A percentile compares a stretch with the other conserved stretches of the same genome.
Conservation (phyloP, 306 rosid genomes). For the Cucumis cinereus region DNA sequence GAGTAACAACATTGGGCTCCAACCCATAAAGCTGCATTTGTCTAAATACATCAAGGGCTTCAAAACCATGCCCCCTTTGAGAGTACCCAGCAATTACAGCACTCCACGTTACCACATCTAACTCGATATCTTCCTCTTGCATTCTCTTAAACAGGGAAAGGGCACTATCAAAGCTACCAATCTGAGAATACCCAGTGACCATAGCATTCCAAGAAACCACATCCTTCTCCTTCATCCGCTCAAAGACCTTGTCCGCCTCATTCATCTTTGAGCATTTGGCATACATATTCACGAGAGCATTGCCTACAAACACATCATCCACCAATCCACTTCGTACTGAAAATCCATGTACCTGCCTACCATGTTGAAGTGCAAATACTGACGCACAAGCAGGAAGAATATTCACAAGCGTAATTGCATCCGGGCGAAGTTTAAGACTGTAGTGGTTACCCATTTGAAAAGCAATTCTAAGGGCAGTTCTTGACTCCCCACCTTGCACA, state of each 20-base stretch:
- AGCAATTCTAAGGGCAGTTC: conserved; percentile 32
- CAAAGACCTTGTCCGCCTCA: conserved; percentile 54
- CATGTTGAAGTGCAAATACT: conserved; percentile 24
- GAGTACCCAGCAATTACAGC: conserved; percentile 74
- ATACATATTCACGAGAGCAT: conserved; percentile 71
- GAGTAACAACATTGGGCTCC: conserved; percentile 58
- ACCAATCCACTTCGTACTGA: conserved; percentile 43
- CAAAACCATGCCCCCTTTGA: conserved; percentile 55
- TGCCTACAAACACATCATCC: conserved; percentile 77
- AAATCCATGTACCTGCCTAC: conserved; percentile 58
- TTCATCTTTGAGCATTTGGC: conserved; percentile 61
- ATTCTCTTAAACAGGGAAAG: conserved; percentile 50
- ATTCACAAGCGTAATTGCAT: conserved; percentile 61
- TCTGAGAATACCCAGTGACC: conserved; percentile 76
- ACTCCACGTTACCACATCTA: conserved; percentile 84
- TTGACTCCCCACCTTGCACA: conserved; percentile 22
- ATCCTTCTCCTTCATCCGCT: conserved; percentile 58
- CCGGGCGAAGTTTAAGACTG: conserved; percentile 17
- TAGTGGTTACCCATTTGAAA: conserved; percentile 22
- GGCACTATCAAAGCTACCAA: conserved; percentile 49
- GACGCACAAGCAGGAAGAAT: conserved; percentile 66
- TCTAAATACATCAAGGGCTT: conserved; percentile 59
- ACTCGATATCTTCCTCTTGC: conserved; percentile 39
- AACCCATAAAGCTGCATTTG: conserved; percentile 43
- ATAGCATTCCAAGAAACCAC: conserved; percentile 88